Base-by-base conservation (phyloP, 345 rosid species). In the Corchorus capsularis region DNA sequence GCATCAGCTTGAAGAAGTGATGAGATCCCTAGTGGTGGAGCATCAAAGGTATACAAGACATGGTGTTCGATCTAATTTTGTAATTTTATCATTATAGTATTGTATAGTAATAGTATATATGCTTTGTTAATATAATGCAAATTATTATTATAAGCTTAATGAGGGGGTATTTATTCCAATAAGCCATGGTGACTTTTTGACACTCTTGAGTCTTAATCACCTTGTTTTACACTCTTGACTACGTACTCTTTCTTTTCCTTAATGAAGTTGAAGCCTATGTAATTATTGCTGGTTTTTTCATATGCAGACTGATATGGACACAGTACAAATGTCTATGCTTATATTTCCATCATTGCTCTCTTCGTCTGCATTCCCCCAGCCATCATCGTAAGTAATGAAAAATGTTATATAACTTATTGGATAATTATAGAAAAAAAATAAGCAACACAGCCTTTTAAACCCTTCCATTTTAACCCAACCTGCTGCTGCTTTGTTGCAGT, bases 221-320 rank as follows among this genome's bases (percentile, higher is more conserved):
- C n/a, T n/a, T n/a, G n/a, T n/a, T n/a, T n/a, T n/a, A 27, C 27
- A 27, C 17, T 27, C 9, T 20, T 60, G 20, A 60, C 34, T 60
- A n/a, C n/a, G n/a, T n/a, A n/a, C n/a, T n/a, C 27, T 63, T 41
- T 34, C 27, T 47, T 10, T 67, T 68, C 11, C 39, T 39, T 47
- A 63, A 27, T 69, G 4, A 32, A 37, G 49, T 57, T 12, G 6
- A 22, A 45, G 27, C 27, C 27, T 27, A 27, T 27, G 12, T 50
- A 32, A 19, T 61, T 16, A 61, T 22, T 76, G 34, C 59, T 54
- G 32, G 52, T 50, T 75, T 32, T 32, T 43, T 34, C 56, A 61
- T 75, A 22, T 83, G 86, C 92, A 93, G 97, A 96, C 99, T 74
- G 98, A 89, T 75, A 96, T 93, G 98, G 99, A 96, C 89, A 96